Base-by-base conservation (phyloP, 371 early-diverging fungal species). In the Mortierella sp. region DNA sequence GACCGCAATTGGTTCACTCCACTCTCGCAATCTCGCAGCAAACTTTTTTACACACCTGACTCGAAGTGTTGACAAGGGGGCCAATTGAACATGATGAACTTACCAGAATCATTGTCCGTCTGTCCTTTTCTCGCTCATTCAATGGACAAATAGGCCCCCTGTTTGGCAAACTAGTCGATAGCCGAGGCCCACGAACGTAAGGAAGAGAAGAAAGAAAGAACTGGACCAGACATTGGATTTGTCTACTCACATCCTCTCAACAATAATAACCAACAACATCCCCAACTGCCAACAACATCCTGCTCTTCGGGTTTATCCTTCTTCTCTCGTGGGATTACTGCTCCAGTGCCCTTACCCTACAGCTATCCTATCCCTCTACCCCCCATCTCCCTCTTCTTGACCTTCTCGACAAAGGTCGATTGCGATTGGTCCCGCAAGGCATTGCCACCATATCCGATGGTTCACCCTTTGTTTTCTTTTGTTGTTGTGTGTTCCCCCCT, bases 151-250 rank as follows among this genome's bases (percentile, higher is more conserved):
- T 85, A 29, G 91, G 89, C 37, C 91, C 91, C 14, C 53, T 91
- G 39, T 90, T 88, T 63, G 91, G 91, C 29, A 86, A 85, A 41
- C 76, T 89, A 29, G 81, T 85, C 4, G 76, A 86, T 65, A 84
- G 80, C 19, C 77, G 73, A 37, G 91, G 91, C 1, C 91, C 91
- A 1, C 86, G 76, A 69, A 71, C 41, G 88, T 89, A 71, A 79
- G 86, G 16, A 47, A 47, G 22, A 11, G 9, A 29, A 16, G 31
- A 53, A 8, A 31, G 31, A 16, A 31, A 29, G 26, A 53, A 31
- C n/a, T n/a, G n/a, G n/a, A n/a, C n/a, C n/a, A n/a, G n/a, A n/a
- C 4, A 29, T 31, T 53, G 55, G 55, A 26, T 6, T 13, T 53
- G 13, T 14, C 31, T 1, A 5, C n/a, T 29, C 2, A 29, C 53